These are phyloP conservation scores for Hyphopichia wangnamkhiaoensis DNA, from an alignment of 1,139 yeast species.

Conservation along the genomic window DNA sequence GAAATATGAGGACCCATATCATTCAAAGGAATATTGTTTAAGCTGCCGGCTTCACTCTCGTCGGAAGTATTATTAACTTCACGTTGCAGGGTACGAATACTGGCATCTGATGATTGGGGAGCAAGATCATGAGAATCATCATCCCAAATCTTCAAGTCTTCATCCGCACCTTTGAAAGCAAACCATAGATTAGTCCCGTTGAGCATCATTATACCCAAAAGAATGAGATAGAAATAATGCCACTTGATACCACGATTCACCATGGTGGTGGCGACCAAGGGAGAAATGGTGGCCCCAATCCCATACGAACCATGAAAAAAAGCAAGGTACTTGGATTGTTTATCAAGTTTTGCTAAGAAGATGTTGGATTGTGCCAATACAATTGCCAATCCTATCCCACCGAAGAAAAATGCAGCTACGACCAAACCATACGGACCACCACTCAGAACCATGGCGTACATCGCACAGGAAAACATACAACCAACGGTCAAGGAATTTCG, in stretches of 20 bases:
- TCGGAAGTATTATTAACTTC: constrained; percentile 3
- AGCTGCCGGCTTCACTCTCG: constrained; percentile 4
- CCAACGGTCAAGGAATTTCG: constrained; percentile 39
- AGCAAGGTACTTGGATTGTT: constrained; percentile 52
- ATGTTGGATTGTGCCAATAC: constrained; percentile 58
- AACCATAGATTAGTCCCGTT: constrained; percentile 26
- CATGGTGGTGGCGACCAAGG: constrained; percentile 58
- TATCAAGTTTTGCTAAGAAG: constrained; percentile 52
- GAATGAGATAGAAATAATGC: constrained; percentile 54
- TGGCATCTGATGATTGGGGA: neutral
- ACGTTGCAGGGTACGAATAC: neutral
- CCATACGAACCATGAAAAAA: constrained; percentile 63
- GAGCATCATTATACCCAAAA: constrained; percentile 39
- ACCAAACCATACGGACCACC: constrained; percentile 40
- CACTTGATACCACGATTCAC: constrained; percentile 49
- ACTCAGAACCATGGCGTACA: constrained; percentile 43
- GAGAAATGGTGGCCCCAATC: constrained; percentile 62
- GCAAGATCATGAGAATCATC: constrained; percentile 16
- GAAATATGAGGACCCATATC: constrained; percentile 4
- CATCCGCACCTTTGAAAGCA: constrained; percentile 46
- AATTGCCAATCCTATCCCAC: constrained; percentile 62
- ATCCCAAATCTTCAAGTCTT: constrained; percentile 41
- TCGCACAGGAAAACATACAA: constrained; percentile 30
- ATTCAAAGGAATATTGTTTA: constrained; percentile 11
- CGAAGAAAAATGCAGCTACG: constrained; percentile 55